Conservation (phyloP, 2,329 filamentous ascomycete genomes). For the Colletotrichum truncatum region DNA sequence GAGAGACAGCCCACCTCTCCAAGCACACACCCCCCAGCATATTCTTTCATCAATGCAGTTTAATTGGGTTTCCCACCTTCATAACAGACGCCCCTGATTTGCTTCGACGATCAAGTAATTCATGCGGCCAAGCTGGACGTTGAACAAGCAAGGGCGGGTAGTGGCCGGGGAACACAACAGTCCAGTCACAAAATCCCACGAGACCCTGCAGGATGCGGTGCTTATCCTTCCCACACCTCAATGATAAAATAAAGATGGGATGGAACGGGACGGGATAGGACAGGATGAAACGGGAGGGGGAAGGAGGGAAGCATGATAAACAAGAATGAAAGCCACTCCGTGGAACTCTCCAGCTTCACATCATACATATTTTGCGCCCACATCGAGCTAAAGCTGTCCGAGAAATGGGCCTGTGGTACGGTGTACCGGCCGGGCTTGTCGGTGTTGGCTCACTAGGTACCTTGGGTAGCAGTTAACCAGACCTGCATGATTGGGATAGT, state of each 20-base stretch:
- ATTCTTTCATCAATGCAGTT: too few species aligned
- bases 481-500: constrained; percentile 22
- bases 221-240: background rate
- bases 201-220: constrained; percentile 25
- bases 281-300: background rate
- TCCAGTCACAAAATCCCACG: constrained; percentile 15
- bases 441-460: background rate
- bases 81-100: too few species aligned
- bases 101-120: background rate
- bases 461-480: constrained; percentile 3
- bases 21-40: too few species aligned
- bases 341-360: background rate
- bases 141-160: background rate
- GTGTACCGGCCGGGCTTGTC: constrained; percentile 19
- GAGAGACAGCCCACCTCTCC: too few species aligned
- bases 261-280: constrained; percentile 3
- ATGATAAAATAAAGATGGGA: background rate
- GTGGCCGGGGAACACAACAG: background rate
- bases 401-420: constrained; percentile 15
- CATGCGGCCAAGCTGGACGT: constrained; percentile 9
- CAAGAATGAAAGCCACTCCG: background rate
- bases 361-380: background rate
- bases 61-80: too few species aligned
- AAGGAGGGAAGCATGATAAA: background rate
- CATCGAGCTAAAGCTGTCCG: constrained; percentile 25